Evolutionary conservation across 176 grass and related monocot species (phyloP).

Genomic region (Elymus sibiricus): DNA sequence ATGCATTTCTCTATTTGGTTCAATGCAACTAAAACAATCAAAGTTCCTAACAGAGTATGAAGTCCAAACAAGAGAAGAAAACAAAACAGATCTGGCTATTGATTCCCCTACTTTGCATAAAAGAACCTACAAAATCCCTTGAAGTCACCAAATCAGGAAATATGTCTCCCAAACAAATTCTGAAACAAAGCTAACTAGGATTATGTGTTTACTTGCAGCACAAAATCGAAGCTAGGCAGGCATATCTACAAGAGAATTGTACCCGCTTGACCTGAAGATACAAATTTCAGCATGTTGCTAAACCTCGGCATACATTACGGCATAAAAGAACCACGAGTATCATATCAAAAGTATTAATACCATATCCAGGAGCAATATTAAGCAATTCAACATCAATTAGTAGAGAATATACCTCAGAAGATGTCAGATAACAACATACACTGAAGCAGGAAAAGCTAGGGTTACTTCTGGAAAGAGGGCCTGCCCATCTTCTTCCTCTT

Average conservation of each 20-base stretch:
- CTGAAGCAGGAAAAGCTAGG: background rate
- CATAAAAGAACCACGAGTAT: background rate
- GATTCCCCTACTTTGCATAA: background rate
- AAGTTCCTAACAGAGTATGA: background rate
- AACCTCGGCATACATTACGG: background rate
- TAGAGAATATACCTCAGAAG: background rate
- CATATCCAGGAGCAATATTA: background rate
- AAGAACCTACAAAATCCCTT: background rate
- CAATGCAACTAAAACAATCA: background rate
- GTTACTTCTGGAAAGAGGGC: background rate
- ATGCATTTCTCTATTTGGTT: background rate
- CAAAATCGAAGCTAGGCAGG: background rate
- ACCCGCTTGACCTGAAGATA: background rate
- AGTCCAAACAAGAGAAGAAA: background rate
- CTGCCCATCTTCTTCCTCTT: background rate
- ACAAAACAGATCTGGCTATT: background rate
- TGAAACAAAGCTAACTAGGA: no score
- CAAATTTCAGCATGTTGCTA: background rate
- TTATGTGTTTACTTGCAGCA: background rate
- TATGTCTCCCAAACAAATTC: no score
- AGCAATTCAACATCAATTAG: background rate
- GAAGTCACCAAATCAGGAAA: background rate
- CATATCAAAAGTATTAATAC: background rate
- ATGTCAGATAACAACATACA: background rate
- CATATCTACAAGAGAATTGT: background rate